A percentile compares a stretch with the other conserved stretches of the same genome.
phyloP scores from a whole-genome alignment of 1,139 yeast genomes.

The Blastobotrys arbuscula region DNA sequence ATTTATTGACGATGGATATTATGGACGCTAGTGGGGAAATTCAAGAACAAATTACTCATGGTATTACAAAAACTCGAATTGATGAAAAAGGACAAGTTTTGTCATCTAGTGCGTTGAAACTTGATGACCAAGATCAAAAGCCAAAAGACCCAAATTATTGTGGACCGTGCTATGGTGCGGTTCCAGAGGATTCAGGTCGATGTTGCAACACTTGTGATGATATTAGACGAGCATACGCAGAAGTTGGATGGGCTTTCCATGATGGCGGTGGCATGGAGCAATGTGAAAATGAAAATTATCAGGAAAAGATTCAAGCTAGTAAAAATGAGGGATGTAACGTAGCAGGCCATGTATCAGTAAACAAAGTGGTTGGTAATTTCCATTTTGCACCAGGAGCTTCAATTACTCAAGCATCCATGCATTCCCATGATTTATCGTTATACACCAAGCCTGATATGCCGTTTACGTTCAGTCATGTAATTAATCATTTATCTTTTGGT shows the following conservation, averaged over 20 bases:
- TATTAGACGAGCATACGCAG: conserved; percentile 73
- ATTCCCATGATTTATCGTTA: conserved; percentile 78
- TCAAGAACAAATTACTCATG: conserved; percentile 67
- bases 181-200: conserved; percentile 44
- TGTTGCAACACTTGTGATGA: conserved; percentile 88
- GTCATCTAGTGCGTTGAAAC: conserved; percentile 31
- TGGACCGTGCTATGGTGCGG: conserved; percentile 86
- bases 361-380: conserved; percentile 82
- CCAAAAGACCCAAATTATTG: conserved; percentile 52
- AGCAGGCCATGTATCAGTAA: conserved; percentile 70
- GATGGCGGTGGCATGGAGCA: conserved; percentile 85
- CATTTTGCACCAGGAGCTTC: conserved; percentile 95
- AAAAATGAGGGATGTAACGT: conserved; percentile 84
- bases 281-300: conserved; percentile 87
- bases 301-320: conserved; percentile 49
- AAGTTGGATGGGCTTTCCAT: conserved; percentile 76
- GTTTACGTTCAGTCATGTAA: conserved; percentile 59
- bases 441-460: conserved; percentile 51
- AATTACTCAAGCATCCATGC: conserved; percentile 48
- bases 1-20: conserved; percentile 50
- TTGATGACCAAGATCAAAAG: conserved; percentile 32
- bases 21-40: conserved; percentile 85
- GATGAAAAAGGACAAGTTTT: conserved; percentile 43
- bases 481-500: conserved; percentile 84
- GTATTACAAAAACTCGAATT: conserved; percentile 66